Evolutionary conservation across 75 land plant genomes (phyloP), one percentile per base, ranked within the genome.

Genomic region (Picea glauca): DNA sequence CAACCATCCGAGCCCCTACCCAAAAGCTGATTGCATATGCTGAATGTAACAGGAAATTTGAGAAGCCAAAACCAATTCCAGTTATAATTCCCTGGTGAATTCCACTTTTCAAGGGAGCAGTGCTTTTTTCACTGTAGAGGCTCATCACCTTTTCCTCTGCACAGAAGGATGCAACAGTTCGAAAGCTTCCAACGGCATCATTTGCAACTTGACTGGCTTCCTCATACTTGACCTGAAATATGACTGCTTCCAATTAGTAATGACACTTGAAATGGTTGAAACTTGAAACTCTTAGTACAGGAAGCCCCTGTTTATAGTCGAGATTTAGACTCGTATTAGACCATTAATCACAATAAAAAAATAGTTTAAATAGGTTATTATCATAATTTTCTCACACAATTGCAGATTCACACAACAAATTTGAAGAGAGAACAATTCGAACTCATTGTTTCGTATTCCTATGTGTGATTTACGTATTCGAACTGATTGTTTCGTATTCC

Each of bases 121-220:
- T 60, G 63, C 96, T 91, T 78, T 90, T 95, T 72, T 89, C 78
- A 40, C 81, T 54, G 68, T 93, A 93, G 73, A 91, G 56, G 14
- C 81, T 78, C 76, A 89, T 85, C 56, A 95, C 93, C 76, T 93
- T 93, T 59, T 88, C 81, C 60, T 95, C 98, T 14, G 96, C 81
- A 77, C 89, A 93, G 76, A 92, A 95, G 54, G 98, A 93, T 1
- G 92, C 85, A 46, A 95, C 92, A 18, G 92, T 95, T 54, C 93
- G 88, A 61, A 95, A 91, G 78, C 93, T 87, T 56, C 91, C 84
- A n/a, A 94, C 87, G 12, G 93, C 97, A 78, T 92, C 95, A 74
- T 84, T 89, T n/a, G 93, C 98, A 23, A 95, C 90, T 75, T 91
- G 93, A 77, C 93, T 95, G 3, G 98, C 98, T 78, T 95, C 93